Percentiles rank a stretch among this genome's conserved stretches.
phyloP scores from a whole-genome alignment of 2,329 filamentous ascomycete species.

The Stromatinia cepivora region DNA sequence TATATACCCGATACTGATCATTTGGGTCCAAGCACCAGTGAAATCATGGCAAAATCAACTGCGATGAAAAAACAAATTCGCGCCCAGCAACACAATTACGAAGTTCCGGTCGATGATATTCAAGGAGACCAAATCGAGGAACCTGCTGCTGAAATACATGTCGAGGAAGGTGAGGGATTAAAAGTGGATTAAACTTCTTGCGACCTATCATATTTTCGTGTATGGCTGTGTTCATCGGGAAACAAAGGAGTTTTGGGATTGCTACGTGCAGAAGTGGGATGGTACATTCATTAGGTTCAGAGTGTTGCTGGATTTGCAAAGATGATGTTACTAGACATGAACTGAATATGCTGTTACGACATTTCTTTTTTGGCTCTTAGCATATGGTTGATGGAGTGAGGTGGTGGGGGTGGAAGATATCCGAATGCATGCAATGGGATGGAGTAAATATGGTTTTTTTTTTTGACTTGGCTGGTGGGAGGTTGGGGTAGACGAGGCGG shows the following conservation, averaged over 20 bases:
- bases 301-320: background rate
- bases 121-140: slow-evolving; percentile 35
- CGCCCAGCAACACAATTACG: slow-evolving; percentile 9
- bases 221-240: background rate
- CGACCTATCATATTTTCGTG: background rate
- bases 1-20: slow-evolving; percentile 37
- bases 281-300: background rate
- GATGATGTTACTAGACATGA: slow-evolving; percentile 17
- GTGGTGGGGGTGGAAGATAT: background rate
- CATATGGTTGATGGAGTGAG: slow-evolving; percentile 8
- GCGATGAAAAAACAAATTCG: background rate
- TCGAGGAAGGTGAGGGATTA: slow-evolving; percentile 38
- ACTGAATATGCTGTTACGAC: background rate
- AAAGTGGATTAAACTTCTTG: slow-evolving; percentile 31
- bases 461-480: background rate
- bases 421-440: background rate
- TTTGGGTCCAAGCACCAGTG: slow-evolving; percentile 30
- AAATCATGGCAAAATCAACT: slow-evolving; percentile 10
- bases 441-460: slow-evolving; percentile 7
- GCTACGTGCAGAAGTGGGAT: background rate
- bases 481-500: background rate
- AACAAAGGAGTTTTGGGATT: slow-evolving; percentile 10
- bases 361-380: slow-evolving; percentile 2
- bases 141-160: slow-evolving; percentile 39
- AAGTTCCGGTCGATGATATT: slow-evolving; percentile 24